Conservation (phyloP, 2,329 filamentous ascomycete species). For the Coniochaeta pulveracea region DNA sequence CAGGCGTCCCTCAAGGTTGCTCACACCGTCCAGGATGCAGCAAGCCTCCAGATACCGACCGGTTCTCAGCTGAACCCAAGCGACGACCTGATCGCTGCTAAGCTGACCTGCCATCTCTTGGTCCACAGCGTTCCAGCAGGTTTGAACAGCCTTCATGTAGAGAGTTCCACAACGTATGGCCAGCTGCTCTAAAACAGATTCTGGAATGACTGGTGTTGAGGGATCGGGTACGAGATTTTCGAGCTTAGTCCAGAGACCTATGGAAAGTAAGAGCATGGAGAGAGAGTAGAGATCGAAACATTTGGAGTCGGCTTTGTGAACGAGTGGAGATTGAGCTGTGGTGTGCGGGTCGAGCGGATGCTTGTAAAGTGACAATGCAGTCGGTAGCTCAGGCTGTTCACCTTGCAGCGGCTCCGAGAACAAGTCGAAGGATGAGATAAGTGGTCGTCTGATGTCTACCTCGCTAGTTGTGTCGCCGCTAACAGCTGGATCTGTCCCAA, state of each 20-base stretch:
- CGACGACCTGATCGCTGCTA: conserved; percentile 38
- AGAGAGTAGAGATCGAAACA: conserved; percentile 62
- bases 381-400: conserved; percentile 13
- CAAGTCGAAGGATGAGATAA: conserved; percentile 64
- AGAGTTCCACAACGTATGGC: conserved; percentile 59
- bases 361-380: conserved; percentile 42
- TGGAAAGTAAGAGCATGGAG: conserved; percentile 60
- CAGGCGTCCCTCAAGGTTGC: conserved; percentile 41
- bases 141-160: conserved; percentile 64
- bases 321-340: conserved; percentile 33
- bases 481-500: conserved; percentile 25
- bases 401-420: conserved; percentile 42
- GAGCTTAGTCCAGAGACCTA: conserved; percentile 64
- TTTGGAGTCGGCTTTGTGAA: conserved; percentile 40
- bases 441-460: conserved; percentile 55
- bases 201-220: conserved; percentile 40
- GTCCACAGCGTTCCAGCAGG: conserved; percentile 62
- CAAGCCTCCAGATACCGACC: conserved; percentile 51
- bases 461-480: conserved; percentile 27
- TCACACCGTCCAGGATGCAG: conserved; percentile 48
- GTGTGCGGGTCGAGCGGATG: conserved; percentile 53
- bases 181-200: conserved; percentile 51
- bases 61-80: conserved; percentile 39
- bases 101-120: conserved; percentile 37
- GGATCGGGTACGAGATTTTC: conserved; percentile 36